Percentiles rank a stretch among this genome's conserved stretches.
These are phyloP conservation scores for Amanita subjunquillea DNA, from an alignment of 768 basidiomycete genomes.

Conservation along the genomic window DNA sequence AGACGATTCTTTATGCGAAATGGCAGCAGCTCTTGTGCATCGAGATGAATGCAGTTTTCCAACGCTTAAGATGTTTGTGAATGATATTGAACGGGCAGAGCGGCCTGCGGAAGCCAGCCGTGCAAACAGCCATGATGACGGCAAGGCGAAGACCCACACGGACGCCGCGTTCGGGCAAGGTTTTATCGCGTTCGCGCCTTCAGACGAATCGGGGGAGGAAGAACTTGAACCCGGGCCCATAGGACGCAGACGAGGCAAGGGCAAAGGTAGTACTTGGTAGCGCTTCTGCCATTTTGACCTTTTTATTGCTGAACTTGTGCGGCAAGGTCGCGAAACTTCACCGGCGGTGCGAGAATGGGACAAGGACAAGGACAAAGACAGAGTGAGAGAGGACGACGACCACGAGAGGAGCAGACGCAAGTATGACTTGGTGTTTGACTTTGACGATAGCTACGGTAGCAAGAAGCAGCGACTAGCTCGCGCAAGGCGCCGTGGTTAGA, in stretches of 20 bases:
- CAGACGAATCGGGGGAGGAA: conserved; percentile 5
- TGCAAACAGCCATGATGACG: neutral
- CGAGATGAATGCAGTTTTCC: too few species aligned
- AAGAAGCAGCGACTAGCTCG: conserved; percentile 39
- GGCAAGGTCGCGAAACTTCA: neutral
- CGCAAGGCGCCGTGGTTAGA: conserved; percentile 64
- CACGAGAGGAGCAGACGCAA: conserved; percentile 32
- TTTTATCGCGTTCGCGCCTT: conserved; percentile 12
- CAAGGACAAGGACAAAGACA: conserved; percentile 22
- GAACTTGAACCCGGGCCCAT: neutral
- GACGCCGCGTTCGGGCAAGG: neutral
- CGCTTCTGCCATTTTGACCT: neutral
- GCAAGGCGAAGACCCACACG: too few species aligned
- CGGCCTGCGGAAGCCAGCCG: too few species aligned
- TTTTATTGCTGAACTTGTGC: neutral
- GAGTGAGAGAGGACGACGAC: conserved; percentile 12
- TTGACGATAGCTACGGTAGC: conserved; percentile 39
- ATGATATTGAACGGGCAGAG: neutral
- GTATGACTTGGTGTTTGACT: conserved; percentile 31
- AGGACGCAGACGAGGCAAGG: neutral
- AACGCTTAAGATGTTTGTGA: neutral
- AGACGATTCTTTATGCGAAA: too few species aligned
- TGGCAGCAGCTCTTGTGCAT: too few species aligned
- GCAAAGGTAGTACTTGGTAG: conserved; percentile 2
- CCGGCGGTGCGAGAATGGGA: conserved; percentile 28